Percentiles rank a stretch among this genome's conserved stretches.
These are phyloP conservation scores for Adansonia madagascariensis DNA, from an alignment of 441 rosid species.

Conservation along the genomic window DNA sequence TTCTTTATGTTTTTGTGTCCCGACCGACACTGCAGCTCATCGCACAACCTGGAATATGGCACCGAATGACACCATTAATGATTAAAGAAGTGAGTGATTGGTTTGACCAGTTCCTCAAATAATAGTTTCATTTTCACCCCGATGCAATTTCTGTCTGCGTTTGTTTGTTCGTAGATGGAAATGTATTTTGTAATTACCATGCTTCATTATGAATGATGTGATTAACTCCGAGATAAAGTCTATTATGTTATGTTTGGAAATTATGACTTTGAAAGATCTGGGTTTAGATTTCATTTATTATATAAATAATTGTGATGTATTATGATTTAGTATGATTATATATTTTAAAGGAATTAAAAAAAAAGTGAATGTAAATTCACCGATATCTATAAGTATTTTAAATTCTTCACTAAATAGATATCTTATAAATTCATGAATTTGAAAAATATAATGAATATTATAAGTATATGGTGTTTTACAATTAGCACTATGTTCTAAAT, in stretches of 20 bases:
- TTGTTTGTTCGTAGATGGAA: neutral
- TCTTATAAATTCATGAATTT: too few relatives aligned
- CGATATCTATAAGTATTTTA: too few relatives aligned
- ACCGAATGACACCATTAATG: constrained; percentile 71
- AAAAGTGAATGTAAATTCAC: too few relatives aligned
- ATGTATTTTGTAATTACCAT: neutral
- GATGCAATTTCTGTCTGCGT: neutral
- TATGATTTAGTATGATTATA: too few relatives aligned
- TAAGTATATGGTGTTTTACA: too few relatives aligned
- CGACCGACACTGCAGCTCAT: constrained; percentile 46
- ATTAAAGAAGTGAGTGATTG: constrained; percentile 86
- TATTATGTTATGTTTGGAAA: neutral
- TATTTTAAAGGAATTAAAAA: too few relatives aligned
- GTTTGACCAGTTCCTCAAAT: constrained; percentile 73
- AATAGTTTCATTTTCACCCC: constrained; percentile 11
- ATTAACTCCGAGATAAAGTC: neutral
- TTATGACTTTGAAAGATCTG: too few relatives aligned
- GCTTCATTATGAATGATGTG: neutral
- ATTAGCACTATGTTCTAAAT: too few relatives aligned
- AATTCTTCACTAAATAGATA: too few relatives aligned
- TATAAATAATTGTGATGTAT: too few relatives aligned
- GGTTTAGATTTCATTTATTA: too few relatives aligned
- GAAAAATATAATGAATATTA: too few relatives aligned
- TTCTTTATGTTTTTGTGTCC: neutral
- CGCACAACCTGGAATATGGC: constrained; percentile 79